Evolutionary conservation across 495 filamentous ascomycete genomes (phyloP).

Genomic region (Podospora fimiseda): DNA sequence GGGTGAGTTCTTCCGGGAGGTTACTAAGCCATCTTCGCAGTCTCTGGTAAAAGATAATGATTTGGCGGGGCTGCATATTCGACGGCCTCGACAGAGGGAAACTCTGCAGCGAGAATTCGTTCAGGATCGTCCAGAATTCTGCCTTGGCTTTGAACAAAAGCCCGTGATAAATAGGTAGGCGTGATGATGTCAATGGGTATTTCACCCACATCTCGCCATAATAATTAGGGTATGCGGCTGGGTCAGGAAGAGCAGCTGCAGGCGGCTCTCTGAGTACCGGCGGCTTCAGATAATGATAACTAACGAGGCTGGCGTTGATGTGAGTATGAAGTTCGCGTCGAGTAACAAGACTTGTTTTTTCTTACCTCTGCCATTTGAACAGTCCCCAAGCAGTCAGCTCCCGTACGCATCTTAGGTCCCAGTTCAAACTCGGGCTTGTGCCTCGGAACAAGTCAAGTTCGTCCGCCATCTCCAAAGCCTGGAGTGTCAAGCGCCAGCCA

Average conservation of each 20-base stretch:
- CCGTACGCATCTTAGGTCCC: slow-evolving; percentile 19
- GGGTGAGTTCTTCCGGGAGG: slow-evolving; percentile 30
- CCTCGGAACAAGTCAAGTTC: slow-evolving; percentile 25
- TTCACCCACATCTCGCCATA: slow-evolving; percentile 36
- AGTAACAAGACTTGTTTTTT: too few species aligned
- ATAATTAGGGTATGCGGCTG: slow-evolving; percentile 21
- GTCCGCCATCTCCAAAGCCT: slow-evolving; percentile 30
- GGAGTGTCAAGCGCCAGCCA: slow-evolving; percentile 27
- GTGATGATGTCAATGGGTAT: slow-evolving; percentile 24
- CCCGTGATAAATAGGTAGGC: slow-evolving; percentile 23
- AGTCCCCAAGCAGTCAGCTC: slow-evolving; percentile 33
- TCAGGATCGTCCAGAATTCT: slow-evolving; percentile 30
- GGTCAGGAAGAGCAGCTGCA: slow-evolving; percentile 25
- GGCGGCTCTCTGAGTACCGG: slow-evolving; percentile 25
- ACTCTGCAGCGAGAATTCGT: slow-evolving; percentile 17
- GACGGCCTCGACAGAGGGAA: slow-evolving; percentile 10
- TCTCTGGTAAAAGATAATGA: slow-evolving; percentile 25
- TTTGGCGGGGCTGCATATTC: slow-evolving; percentile 15
- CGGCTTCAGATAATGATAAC: slow-evolving; percentile 24
- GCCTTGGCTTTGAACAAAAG: slow-evolving; percentile 27
- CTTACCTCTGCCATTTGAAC: slow-evolving; percentile 34
- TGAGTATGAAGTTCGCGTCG: too few species aligned
- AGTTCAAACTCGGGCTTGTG: not conserved
- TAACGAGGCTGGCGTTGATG: slow-evolving; percentile 10
- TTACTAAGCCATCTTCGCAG: slow-evolving; percentile 21